phyloP scores from a whole-genome alignment of 345 rosid genomes.

The Excoecaria cochinchinensis region DNA sequence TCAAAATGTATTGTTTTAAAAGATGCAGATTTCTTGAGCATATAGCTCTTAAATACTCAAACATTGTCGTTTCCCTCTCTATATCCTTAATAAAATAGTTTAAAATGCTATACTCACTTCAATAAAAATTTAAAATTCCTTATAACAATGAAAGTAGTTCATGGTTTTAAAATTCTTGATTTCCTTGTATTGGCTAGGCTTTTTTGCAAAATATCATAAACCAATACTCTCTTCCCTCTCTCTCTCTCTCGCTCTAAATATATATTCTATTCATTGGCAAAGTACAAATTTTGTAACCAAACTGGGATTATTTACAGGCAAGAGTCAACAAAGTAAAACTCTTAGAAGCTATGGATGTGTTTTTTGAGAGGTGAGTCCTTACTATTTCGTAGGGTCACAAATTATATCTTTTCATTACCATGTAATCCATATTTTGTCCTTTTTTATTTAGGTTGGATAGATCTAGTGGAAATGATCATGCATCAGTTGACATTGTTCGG shows the following conservation, averaged over 20 bases:
- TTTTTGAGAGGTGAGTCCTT: slow-evolving; percentile 74
- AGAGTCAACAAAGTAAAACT: slow-evolving; percentile 71
- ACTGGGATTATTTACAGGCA: slow-evolving; percentile 50
- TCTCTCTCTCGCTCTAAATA: neutral
- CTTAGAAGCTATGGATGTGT: slow-evolving; percentile 80
- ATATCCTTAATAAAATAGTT: neutral
- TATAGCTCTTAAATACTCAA: neutral
- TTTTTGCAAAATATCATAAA: neutral
- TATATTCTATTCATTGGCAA: neutral
- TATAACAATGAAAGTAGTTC: neutral
- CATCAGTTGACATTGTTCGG: slow-evolving; percentile 66
- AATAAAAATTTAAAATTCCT: neutral
- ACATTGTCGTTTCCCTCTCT: neutral
- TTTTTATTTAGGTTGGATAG: slow-evolving; percentile 52
- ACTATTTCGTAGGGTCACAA: slow-evolving; percentile 11
- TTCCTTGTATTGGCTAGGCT: neutral
- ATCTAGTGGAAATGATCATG: slow-evolving; percentile 57
- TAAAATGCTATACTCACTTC: neutral
- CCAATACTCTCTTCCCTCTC: neutral
- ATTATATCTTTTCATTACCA: slow-evolving; percentile 13
- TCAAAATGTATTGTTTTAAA: too few relatives aligned
- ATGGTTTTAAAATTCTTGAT: neutral
- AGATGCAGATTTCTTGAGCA: neutral
- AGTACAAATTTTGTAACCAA: slow-evolving; percentile 16
- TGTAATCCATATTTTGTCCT: slow-evolving; percentile 18